phyloP scores from a whole-genome alignment of 352 stramenopile genomes.

The Phytophthora europaea region DNA sequence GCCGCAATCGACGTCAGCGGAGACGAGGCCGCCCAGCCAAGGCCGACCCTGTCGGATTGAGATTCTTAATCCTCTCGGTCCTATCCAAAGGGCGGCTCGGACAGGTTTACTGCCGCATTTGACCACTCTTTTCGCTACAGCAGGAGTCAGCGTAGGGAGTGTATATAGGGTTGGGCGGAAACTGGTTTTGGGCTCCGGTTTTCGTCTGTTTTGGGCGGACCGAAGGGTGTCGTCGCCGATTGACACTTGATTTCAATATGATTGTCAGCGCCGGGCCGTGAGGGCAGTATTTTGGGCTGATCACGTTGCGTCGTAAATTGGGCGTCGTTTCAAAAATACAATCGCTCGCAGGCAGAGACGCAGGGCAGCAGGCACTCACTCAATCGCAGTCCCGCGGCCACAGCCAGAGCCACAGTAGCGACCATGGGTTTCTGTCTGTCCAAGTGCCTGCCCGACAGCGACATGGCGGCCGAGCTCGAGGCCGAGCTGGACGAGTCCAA shows the following conservation, averaged over 20 bases:
- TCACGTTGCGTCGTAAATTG: constrained; percentile 7
- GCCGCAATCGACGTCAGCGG: constrained; percentile 2
- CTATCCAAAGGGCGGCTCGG: background rate
- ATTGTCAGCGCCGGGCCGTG: background rate
- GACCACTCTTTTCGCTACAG: background rate
- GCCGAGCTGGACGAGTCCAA: constrained; percentile 80
- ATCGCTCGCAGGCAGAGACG: constrained; percentile 34
- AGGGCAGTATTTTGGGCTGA: constrained; percentile 6
- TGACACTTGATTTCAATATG: constrained; percentile 2
- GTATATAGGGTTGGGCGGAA: constrained; percentile 4
- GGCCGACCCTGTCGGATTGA: no score
- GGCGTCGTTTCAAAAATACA: constrained; percentile 31
- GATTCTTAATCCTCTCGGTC: background rate
- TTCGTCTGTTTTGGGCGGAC: constrained; percentile 16
- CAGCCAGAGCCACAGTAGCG: constrained; percentile 10
- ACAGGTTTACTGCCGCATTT: background rate
- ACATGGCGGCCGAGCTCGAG: constrained; percentile 89
- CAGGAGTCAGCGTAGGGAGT: constrained; percentile 27
- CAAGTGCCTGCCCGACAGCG: constrained; percentile 83
- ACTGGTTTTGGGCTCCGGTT: background rate
- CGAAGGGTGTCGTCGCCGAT: background rate
- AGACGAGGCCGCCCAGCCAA: background rate
- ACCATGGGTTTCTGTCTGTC: constrained; percentile 90
- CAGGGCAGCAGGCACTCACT: constrained; percentile 14
- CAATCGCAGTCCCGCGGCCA: constrained; percentile 26